Evolutionary conservation across 2,329 filamentous ascomycete species (phyloP), one percentile per base, ranked within the genome.

Genomic region (Alternaria brassicicola): DNA sequence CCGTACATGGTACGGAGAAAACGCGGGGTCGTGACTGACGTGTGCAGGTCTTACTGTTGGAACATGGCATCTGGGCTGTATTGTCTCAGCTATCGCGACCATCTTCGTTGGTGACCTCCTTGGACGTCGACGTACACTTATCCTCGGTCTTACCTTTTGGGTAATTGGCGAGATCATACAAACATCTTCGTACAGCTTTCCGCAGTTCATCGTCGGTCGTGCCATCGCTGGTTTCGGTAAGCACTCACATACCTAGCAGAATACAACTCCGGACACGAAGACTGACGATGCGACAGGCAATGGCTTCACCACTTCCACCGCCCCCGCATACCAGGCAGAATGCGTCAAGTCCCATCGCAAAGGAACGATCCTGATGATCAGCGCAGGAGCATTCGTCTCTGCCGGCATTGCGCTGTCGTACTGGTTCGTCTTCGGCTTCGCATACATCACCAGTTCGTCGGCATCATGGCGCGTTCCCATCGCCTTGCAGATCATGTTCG

Each of bases 401-500:
- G 73, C 75, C 12, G 84, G 83, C 2, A 83, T 83, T 57, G 78
- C 74, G 3, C 57, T 85, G 3, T 80, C 79, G 17, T 84, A 84
- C 59, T 86, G 83, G 82, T 76, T 85, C 26, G 84, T 80, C 17
- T 85, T 81, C 53, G 83, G 80, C 3, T 79, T 85, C 50, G 80
- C 79, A 6, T 85, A 81, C 62, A 64, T 78, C 2, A 78, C 59
- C 31, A 67, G 64, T 45, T 63, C 62, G 13, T 67, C 68, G 2
- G 68, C 74, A 21, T 63, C 71, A 47, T 86, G 84, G 84, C 78
- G 84, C 46, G 83, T 86, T 59, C 84, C 84, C 0, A 80, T 86
- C 49, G 83, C 81, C 7, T 84, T 87, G 69, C 85, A 87, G 70
- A 85, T 85, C 62, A 66, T 85, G 31, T 83, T 87, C 52, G 84